Percentiles rank a stretch among this genome's conserved stretches.
phyloP scores from a whole-genome alignment of 2,329 filamentous ascomycete species.

The Metarhizium robertsii region DNA sequence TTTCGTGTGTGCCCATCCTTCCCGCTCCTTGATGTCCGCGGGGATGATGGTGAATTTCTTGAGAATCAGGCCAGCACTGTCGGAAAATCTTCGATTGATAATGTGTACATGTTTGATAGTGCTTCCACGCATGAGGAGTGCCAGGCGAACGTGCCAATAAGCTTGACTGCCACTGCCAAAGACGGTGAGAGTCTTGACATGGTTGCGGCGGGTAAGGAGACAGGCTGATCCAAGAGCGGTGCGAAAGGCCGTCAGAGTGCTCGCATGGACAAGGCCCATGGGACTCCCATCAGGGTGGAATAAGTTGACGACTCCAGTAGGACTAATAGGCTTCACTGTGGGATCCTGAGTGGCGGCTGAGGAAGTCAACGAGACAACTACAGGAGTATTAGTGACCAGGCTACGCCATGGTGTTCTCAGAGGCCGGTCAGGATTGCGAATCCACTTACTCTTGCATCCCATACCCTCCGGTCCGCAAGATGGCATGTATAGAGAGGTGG shows the following conservation, averaged over 20 bases:
- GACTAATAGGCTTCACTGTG: conserved; percentile 28
- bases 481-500: conserved; percentile 66
- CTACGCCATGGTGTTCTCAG: not conserved
- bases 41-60: conserved; percentile 37
- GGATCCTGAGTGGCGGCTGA: conserved; percentile 20
- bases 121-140: conserved; percentile 59
- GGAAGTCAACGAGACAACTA: conserved; percentile 55
- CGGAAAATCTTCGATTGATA: conserved; percentile 64
- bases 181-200: conserved; percentile 67
- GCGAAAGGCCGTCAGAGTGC: conserved; percentile 69
- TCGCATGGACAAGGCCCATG: conserved; percentile 61
- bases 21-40: conserved; percentile 34
- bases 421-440: not conserved
- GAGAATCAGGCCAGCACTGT: conserved; percentile 43
- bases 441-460: conserved; percentile 53
- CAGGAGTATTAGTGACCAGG: not conserved
- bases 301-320: conserved; percentile 61
- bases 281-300: conserved; percentile 54
- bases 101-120: conserved; percentile 76
- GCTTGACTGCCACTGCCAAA: conserved; percentile 88
- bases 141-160: conserved; percentile 86
- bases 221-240: conserved; percentile 65
- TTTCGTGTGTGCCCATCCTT: conserved; percentile 57
- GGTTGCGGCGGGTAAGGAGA: conserved; percentile 53
- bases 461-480: conserved; percentile 54